These are phyloP conservation scores for Shiraia bambusicola DNA, from an alignment of 2,329 filamentous ascomycete species.

Conservation along the genomic window DNA sequence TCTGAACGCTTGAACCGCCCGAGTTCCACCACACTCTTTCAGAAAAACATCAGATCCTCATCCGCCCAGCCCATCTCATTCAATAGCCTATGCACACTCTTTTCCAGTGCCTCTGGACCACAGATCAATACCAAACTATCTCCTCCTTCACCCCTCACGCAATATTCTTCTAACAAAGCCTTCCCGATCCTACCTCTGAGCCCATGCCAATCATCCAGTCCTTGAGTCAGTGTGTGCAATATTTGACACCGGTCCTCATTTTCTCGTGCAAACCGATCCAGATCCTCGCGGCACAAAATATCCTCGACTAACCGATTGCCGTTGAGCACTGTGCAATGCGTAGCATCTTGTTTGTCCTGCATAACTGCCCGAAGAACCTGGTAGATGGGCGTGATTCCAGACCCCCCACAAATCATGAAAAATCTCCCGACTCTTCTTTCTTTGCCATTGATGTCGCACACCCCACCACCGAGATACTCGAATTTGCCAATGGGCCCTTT, in stretches of 20 bases:
- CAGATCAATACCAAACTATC: constrained; percentile 70
- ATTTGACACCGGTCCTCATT: constrained; percentile 63
- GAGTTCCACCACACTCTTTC: too few species aligned
- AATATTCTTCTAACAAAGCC: constrained; percentile 62
- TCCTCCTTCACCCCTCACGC: constrained; percentile 50
- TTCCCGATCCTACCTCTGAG: constrained; percentile 66
- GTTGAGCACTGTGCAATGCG: constrained; percentile 71
- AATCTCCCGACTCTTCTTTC: constrained; percentile 64
- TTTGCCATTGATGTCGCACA: constrained; percentile 61
- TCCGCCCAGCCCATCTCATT: constrained; percentile 69
- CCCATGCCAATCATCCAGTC: constrained; percentile 66
- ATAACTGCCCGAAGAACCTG: constrained; percentile 77
- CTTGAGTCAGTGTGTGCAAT: constrained; percentile 68
- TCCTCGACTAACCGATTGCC: constrained; percentile 77
- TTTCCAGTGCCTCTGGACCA: constrained; percentile 75
- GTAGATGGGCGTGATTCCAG: constrained; percentile 90
- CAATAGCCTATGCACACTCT: constrained; percentile 60
- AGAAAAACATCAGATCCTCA: constrained; percentile 76
- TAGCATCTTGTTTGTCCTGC: constrained; percentile 62
- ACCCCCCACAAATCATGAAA: constrained; percentile 84
- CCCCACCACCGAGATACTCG: constrained; percentile 70
- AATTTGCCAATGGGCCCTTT: constrained; percentile 89
- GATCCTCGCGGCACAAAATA: constrained; percentile 74
- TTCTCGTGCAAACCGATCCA: constrained; percentile 62
- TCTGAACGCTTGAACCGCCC: too few species aligned